Evolutionary conservation across 352 stramenopile species (phyloP).

Genomic region (Halophytophthora batemanensis): DNA sequence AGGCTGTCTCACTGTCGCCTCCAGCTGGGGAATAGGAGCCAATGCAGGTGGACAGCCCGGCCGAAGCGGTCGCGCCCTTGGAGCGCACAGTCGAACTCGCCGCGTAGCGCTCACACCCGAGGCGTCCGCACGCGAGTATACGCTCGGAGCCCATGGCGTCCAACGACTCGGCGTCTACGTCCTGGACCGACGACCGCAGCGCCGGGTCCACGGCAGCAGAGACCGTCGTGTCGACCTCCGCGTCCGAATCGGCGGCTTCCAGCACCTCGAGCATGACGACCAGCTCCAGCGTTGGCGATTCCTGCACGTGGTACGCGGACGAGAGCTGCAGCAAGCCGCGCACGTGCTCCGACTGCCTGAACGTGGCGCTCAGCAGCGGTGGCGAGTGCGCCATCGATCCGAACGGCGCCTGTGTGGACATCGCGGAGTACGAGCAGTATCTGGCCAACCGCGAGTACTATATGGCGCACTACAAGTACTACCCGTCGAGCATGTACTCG

Average conservation of each 20-base stretch:
- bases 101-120: too few species aligned
- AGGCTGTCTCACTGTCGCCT: too few species aligned
- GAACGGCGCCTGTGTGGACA: constrained; percentile 33
- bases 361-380: constrained; percentile 15
- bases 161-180: too few species aligned
- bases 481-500: constrained; percentile 29
- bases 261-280: constrained; percentile 10
- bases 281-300: constrained; percentile 26
- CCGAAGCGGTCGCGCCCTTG: too few species aligned
- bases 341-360: constrained; percentile 31
- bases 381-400: constrained; percentile 33
- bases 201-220: not conserved
- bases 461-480: constrained; percentile 24
- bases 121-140: too few species aligned
- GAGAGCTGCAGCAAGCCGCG: constrained; percentile 17
- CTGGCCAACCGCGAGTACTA: constrained; percentile 22
- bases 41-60: too few species aligned
- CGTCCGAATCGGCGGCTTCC: not conserved
- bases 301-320: constrained; percentile 32
- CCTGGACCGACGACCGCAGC: not conserved
- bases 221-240: not conserved
- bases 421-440: constrained; percentile 23
- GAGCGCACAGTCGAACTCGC: too few species aligned
- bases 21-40: too few species aligned
- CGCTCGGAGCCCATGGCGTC: too few species aligned